Percentiles rank a stretch among this genome's conserved stretches.
Conservation (phyloP, 2,329 filamentous ascomycete species). For the Pyrenophora tritici-repentis region DNA sequence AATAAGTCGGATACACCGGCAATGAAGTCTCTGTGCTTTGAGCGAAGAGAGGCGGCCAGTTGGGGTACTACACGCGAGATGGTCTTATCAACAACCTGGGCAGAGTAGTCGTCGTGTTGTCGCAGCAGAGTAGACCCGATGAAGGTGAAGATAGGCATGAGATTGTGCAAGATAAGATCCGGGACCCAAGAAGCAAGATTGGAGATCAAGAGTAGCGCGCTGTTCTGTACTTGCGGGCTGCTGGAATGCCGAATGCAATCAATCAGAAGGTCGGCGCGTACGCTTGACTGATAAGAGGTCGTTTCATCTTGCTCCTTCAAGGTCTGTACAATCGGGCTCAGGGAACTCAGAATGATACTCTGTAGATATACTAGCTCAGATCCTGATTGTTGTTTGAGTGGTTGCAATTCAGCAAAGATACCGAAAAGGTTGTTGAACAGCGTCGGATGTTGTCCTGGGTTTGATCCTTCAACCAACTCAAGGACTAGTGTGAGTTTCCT, state of each 20-base stretch:
- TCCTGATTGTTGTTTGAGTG: conserved; percentile 77
- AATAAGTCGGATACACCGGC: conserved; percentile 85
- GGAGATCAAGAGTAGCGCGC: conserved; percentile 84
- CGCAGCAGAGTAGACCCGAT: conserved; percentile 91
- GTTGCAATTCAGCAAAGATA: conserved; percentile 83
- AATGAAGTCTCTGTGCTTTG: conserved; percentile 75
- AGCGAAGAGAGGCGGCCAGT: conserved; percentile 81
- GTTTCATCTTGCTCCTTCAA: conserved; percentile 62
- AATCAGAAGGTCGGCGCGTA: conserved; percentile 88
- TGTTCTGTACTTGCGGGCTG: conserved; percentile 92
- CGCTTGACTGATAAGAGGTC: conserved; percentile 75
- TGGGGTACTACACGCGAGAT: conserved; percentile 94
- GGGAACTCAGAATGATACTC: conserved; percentile 78
- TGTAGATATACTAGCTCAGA: conserved; percentile 91
- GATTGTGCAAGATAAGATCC: conserved; percentile 89
- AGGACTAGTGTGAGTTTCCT: conserved; percentile 83
- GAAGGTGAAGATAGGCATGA: conserved; percentile 99
- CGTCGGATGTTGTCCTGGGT: conserved; percentile 74
- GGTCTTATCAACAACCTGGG: conserved; percentile 91
- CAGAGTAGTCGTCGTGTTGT: conserved; percentile 95
- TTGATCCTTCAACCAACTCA: conserved; percentile 82
- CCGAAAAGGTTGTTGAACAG: conserved; percentile 81
- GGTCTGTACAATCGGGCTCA: conserved; percentile 81
- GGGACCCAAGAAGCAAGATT: conserved; percentile 85
- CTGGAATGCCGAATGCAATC: conserved; percentile 91